A percentile compares a stretch with the other conserved stretches of the same genome.
phyloP scores from a whole-genome alignment of 306 rosid species.

The Castanospermum australe region DNA sequence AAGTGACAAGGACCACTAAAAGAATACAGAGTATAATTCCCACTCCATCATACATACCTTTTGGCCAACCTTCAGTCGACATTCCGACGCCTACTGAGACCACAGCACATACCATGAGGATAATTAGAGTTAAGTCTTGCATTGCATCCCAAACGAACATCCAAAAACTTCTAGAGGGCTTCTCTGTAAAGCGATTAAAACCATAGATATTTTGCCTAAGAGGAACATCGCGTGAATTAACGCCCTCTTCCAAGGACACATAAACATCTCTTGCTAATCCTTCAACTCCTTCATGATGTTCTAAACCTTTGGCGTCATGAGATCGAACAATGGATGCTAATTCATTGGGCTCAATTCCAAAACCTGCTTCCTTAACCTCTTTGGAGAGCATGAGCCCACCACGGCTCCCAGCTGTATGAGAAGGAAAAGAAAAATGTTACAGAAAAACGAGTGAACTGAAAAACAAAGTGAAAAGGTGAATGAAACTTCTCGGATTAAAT shows the following conservation, averaged over 20 bases:
- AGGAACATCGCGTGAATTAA: conserved; percentile 41
- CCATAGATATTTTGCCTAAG: conserved; percentile 60
- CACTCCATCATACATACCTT: conserved; percentile 85
- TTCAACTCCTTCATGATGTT: conserved; percentile 48
- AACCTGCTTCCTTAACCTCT: conserved; percentile 64
- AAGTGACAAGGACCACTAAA: conserved; percentile 77
- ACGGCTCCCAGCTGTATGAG: conserved; percentile 57
- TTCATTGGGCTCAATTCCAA: conserved; percentile 58
- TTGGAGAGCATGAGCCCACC: conserved; percentile 40
- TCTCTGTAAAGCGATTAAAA: conserved; percentile 53
- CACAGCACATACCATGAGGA: conserved; percentile 68
- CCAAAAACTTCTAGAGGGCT: conserved; percentile 75
- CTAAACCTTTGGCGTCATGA: conserved; percentile 54
- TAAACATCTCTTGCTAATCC: conserved; percentile 60
- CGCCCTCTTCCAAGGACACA: conserved; percentile 54
- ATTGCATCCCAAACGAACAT: conserved; percentile 92
- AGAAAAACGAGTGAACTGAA: not conserved
- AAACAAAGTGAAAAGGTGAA: not conserved
- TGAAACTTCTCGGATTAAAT: not conserved
- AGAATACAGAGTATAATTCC: conserved; percentile 76
- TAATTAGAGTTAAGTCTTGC: conserved; percentile 76
- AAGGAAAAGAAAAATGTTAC: not conserved
- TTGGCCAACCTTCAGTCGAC: conserved; percentile 82
- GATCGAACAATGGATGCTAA: conserved; percentile 62
- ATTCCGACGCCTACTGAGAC: conserved; percentile 76